Percentiles rank a stretch among this genome's conserved stretches.
Conservation (phyloP, 768 basidiomycete genomes). For the Boletellus ananas region DNA sequence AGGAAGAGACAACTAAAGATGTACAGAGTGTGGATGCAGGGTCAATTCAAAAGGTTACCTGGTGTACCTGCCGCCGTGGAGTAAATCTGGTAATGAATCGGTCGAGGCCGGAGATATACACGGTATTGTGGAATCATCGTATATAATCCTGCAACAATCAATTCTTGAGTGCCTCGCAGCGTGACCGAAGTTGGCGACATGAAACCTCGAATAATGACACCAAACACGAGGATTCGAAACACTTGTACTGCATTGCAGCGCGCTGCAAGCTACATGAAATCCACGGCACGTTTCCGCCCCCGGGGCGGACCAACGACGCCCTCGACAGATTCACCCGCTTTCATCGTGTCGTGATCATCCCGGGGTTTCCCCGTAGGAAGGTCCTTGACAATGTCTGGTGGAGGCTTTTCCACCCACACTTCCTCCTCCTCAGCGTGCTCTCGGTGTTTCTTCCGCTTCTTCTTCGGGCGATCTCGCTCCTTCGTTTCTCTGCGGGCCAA, state of each 20-base stretch:
- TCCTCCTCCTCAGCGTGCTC: constrained; percentile 47
- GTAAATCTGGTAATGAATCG: neutral
- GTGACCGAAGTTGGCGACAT: too few relatives aligned
- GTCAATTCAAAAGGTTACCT: constrained; percentile 58
- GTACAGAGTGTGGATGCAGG: constrained; percentile 97
- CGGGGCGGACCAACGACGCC: constrained; percentile 24
- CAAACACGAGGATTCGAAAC: neutral
- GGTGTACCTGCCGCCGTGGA: neutral
- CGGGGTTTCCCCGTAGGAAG: constrained; percentile 19
- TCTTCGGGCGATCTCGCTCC: constrained; percentile 37
- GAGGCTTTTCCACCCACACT: constrained; percentile 70
- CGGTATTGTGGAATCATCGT: too few relatives aligned
- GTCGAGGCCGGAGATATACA: neutral
- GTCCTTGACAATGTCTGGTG: constrained; percentile 45
- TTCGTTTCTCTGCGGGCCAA: constrained; percentile 31
- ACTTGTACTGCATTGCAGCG: neutral
- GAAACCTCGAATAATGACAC: neutral
- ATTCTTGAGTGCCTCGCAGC: too few relatives aligned
- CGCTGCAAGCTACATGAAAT: constrained; percentile 55
- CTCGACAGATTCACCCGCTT: constrained; percentile 14
- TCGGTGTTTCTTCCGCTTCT: constrained; percentile 39
- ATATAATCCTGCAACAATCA: too few relatives aligned
- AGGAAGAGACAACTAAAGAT: constrained; percentile 93
- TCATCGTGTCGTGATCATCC: constrained; percentile 6
- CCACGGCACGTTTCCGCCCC: constrained; percentile 68